Conservation (phyloP, 2,329 filamentous ascomycete species). For the Cercospora janseana region DNA sequence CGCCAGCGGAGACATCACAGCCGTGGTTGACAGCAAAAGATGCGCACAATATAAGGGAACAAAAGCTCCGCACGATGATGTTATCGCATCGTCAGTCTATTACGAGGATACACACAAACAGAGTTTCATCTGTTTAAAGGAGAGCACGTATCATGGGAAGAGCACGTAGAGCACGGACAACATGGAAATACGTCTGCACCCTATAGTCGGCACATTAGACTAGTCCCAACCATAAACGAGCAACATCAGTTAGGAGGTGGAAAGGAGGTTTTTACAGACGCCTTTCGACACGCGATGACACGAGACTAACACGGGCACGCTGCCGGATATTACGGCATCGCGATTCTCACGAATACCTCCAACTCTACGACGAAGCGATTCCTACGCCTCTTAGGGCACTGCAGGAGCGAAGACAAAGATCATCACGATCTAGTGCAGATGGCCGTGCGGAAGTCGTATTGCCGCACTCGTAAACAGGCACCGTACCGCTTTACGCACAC, state of each 20-base stretch:
- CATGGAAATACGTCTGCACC: background rate
- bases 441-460: conserved; percentile 9
- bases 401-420: conserved; percentile 7
- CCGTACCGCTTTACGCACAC: conserved; percentile 9
- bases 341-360: conserved; percentile 10
- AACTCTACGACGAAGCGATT: conserved; percentile 5
- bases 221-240: background rate
- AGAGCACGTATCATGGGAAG: background rate
- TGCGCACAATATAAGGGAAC: background rate
- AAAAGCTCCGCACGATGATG: background rate
- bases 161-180: background rate
- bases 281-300: conserved; percentile 9
- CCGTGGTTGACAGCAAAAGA: background rate
- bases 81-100: background rate
- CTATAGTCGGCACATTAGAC: background rate
- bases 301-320: conserved; percentile 3
- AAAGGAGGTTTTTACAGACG: conserved; percentile 13
- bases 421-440: conserved; percentile 8
- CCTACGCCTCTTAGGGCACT: conserved; percentile 2
- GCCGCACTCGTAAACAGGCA: conserved; percentile 10
- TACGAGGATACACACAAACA: background rate
- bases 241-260: conserved; percentile 5
- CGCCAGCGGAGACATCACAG: background rate
- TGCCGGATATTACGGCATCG: conserved; percentile 5
- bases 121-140: background rate